phyloP scores from a whole-genome alignment of 78 protist genomes.

The Ministeria vibrans region DNA sequence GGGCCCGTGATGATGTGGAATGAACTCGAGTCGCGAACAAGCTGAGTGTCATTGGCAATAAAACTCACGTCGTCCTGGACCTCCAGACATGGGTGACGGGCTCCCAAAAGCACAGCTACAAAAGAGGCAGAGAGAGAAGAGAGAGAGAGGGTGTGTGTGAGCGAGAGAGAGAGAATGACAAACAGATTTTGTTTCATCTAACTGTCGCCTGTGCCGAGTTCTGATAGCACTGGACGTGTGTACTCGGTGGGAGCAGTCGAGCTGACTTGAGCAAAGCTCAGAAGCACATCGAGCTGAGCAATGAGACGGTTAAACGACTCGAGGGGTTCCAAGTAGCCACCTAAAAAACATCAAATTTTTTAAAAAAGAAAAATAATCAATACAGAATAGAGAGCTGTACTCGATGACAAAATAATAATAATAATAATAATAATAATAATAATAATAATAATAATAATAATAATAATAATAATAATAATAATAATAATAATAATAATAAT shows the following conservation, averaged over 20 bases:
- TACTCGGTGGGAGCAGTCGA: constrained; percentile 64
- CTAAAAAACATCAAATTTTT: too few relatives aligned
- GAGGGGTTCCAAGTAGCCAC: constrained; percentile 18
- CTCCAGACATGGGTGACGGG: constrained; percentile 92
- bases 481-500: constrained; percentile 5
- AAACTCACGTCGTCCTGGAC: constrained; percentile 62
- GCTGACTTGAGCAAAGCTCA: constrained; percentile 57
- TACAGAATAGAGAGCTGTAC: background rate
- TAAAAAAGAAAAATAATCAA: background rate
- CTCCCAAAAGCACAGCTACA: constrained; percentile 18
- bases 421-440: background rate
- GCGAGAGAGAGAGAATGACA: background rate
- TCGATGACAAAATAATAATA: background rate
- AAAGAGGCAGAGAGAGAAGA: background rate
- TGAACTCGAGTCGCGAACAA: constrained; percentile 16
- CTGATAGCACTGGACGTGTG: constrained; percentile 53
- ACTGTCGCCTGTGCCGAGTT: constrained; percentile 9
- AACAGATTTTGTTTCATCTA: background rate
- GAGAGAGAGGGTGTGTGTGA: background rate
- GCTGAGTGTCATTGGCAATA: constrained; percentile 77
- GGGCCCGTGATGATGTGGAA: constrained; percentile 87
- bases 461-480: constrained; percentile 9
- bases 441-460: background rate
- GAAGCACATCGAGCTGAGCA: constrained; percentile 68
- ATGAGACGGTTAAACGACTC: constrained; percentile 35